Percentiles rank a stretch among this genome's conserved stretches.
Conservation (phyloP, 306 rosid genomes). For the Ochetophila trinervis region DNA sequence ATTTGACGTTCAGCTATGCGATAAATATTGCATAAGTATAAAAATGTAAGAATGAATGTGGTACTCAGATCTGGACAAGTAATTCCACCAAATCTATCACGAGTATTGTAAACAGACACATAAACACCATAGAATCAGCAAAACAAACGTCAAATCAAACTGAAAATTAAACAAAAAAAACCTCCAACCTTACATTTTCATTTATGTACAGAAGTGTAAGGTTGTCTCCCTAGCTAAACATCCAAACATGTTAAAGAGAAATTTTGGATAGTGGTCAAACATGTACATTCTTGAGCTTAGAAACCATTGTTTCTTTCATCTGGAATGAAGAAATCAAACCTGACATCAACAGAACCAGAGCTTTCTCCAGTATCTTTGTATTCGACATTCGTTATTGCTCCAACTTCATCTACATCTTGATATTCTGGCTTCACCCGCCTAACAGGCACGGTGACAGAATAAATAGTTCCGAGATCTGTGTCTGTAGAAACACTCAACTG, state of each 20-base stretch:
- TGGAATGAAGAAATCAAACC: slow-evolving; percentile 48
- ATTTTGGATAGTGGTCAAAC: slow-evolving; percentile 5
- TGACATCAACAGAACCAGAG: slow-evolving; percentile 67
- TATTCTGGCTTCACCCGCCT: slow-evolving; percentile 89
- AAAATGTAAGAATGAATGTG: too few species aligned
- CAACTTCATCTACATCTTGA: slow-evolving; percentile 68
- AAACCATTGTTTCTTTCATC: slow-evolving; percentile 30
- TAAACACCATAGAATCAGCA: neutral
- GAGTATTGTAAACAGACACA: too few species aligned
- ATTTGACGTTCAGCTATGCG: too few species aligned
- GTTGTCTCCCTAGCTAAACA: slow-evolving; percentile 19
- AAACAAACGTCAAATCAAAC: slow-evolving; percentile 16
- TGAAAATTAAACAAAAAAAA: slow-evolving; percentile 15
- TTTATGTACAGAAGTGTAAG: slow-evolving; percentile 32
- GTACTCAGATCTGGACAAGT: too few species aligned
- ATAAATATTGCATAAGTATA: too few species aligned
- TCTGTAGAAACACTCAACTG: slow-evolving; percentile 85
- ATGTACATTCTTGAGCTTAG: neutral
- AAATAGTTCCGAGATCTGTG: slow-evolving; percentile 84
- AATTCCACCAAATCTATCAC: too few species aligned
- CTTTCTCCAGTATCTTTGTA: slow-evolving; percentile 76
- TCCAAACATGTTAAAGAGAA: slow-evolving; percentile 13
- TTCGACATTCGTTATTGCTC: slow-evolving; percentile 76
- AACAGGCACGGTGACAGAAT: slow-evolving; percentile 91
- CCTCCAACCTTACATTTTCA: slow-evolving; percentile 7